Base-by-base conservation (phyloP, 1,139 yeast genomes). In the Yamadazyma membranifaciens region DNA sequence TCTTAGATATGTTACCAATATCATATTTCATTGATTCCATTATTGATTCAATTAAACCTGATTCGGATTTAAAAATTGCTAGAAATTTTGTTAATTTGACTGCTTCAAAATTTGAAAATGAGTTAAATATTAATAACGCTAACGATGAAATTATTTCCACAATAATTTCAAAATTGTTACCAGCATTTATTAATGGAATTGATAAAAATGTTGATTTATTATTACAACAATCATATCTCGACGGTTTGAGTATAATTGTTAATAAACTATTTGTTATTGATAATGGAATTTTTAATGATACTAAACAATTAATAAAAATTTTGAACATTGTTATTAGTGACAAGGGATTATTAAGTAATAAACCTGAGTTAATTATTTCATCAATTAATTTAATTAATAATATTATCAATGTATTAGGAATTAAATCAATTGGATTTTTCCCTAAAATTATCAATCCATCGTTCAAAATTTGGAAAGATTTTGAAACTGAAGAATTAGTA, bases 381-480 rank as follows among this genome's bases (percentile, higher is more conserved):
- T 78, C 96, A 1, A 71, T 89, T 44, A 79, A 83, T 53, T 82
- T 85, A 43, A 76, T 87, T 46, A 80, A 87, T 40, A 81, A 83
- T 46, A 66, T 87, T 43, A 76, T 87, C 40, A 79, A 81, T 41
- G 75, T 80, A 13, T 64, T 91, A 38, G 98, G 98, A 36, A 92
- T 95, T 22, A 86, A 88, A 55, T 75, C 84, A 45, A 84, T 92
- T 60, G 94, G 96, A 6, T 79, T 75, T 55, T 87, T 88, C 71
- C 87, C 96, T 26, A 83, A 82, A 60, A 81, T 91, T 54, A 79
- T 92, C 45, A 89, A 92, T 11, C 87, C 87, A 11, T 72, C 87
- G 7, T 72, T 88, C 45, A 65, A 69, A 31, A 73, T 87, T 36
- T 83, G 87, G 69, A 56, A 68, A 1, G 42, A 43, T 11, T 54